Base-by-base conservation (phyloP, 805 yeast species). In the Suhomyces pyralidae region DNA sequence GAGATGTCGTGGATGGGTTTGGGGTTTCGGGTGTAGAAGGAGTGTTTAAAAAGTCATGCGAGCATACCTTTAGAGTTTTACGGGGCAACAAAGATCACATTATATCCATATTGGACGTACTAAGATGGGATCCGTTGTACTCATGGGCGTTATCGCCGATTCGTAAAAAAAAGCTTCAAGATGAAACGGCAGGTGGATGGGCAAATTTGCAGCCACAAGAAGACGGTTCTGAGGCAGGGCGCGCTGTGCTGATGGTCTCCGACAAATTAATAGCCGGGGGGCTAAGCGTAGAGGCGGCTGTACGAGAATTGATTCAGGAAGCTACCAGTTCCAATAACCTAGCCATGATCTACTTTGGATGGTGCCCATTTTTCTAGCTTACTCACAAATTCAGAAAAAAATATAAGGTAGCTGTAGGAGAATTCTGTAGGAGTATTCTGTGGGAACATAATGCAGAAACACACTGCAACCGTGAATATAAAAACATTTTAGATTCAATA, bases 1-100 rank as follows among this genome's bases (percentile, higher is more conserved):
- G 96, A 53, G 97, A 96, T 65, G 77, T 94, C 50, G 85, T 91
- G 4, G 98, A 94, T 71, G 99, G 96, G 0, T 81, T 96, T 74
- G 99, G 99, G 0, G 77, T 88, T 5, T 81, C 88, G n/a, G 97
- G 96, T 0, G 82, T 82, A 0, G 82, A 84, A 50, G 99, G 99
- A 0, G 71, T 85, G 1, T 94, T 90, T 63, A 77, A 81, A 49
- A 78, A 81, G 55, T 81, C 86, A 38, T 85, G 96, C 59, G 96
- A 89, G 61, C 81, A 82, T 53, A 88, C 89, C 0, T 81, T 88
- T 53, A 68, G 80, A 20, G 89, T 88, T 1, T 69, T 94, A 45
- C 72, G 96, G 51, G 68, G 69, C 1, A 85, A 90, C 61, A 74
- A 75, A 34, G 88, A 84, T 26, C 85, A 84, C 58, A 89, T 96